Evolutionary conservation across 1,284 basidiomycete genomes (phyloP).

Genomic region (Volvariella volvacea): DNA sequence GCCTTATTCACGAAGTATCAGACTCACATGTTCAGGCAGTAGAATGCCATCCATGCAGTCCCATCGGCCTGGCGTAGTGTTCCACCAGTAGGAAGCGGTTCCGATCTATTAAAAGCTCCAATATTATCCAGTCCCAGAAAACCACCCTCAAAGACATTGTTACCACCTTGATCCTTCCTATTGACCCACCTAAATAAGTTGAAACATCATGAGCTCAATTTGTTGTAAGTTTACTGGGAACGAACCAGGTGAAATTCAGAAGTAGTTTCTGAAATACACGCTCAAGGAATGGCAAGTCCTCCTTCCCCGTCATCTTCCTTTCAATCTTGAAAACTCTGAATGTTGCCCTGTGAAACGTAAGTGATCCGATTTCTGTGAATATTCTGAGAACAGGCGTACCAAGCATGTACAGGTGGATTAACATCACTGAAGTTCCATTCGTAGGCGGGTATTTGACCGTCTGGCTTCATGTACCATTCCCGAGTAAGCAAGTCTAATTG

Average conservation of each 20-base stretch:
- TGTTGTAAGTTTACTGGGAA: conserved; percentile 7
- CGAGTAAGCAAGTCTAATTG: conserved; percentile 93
- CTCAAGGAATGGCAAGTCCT: conserved; percentile 91
- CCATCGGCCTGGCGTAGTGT: conserved; percentile 93
- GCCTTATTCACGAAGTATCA: conserved; percentile 5
- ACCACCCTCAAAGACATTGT: conserved; percentile 97
- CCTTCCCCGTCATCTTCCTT: conserved; percentile 86
- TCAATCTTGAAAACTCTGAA: conserved; percentile 99
- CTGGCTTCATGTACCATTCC: conserved; percentile 99
- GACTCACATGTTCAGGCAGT: conserved; percentile 86
- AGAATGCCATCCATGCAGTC: conserved; percentile 99
- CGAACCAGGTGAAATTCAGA: conserved; percentile 92
- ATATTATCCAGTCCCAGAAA: conserved; percentile 99
- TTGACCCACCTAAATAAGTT: conserved; percentile 82
- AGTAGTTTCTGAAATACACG: conserved; percentile 97
- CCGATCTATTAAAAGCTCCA: conserved; percentile 95
- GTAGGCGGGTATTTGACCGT: conserved; percentile 96
- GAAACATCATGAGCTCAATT: background rate
- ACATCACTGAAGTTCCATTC: conserved; percentile 99
- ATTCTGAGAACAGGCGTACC: conserved; percentile 38
- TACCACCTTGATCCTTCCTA: conserved; percentile 90
- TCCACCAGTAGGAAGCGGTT: conserved; percentile 91
- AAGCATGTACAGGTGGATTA: conserved; percentile 96
- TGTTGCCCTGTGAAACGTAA: conserved; percentile 58
- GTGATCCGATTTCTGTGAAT: background rate